Evolutionary conservation across 2,329 filamentous ascomycete genomes (phyloP).

Genomic region (Colletotrichum neosansevieriae): DNA sequence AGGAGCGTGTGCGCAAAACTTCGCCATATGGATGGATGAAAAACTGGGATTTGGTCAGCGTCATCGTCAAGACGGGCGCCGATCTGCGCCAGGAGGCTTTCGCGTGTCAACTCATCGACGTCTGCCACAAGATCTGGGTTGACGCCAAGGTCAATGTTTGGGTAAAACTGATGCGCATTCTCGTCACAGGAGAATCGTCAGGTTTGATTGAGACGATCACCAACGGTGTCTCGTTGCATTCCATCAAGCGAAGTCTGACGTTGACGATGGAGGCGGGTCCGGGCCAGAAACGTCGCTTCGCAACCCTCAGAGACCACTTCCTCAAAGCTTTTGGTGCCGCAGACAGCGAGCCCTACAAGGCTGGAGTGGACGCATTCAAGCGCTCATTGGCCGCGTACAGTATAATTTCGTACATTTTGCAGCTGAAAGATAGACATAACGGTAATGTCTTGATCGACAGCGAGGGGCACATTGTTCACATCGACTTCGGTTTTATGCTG

Average conservation of each 20-base stretch:
- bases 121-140: constrained; percentile 85
- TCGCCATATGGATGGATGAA: constrained; percentile 91
- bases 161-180: constrained; percentile 89
- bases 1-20: constrained; percentile 84
- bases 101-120: constrained; percentile 84
- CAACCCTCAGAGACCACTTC: constrained; percentile 85
- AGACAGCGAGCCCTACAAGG: constrained; percentile 76
- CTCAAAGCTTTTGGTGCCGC: constrained; percentile 80
- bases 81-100: constrained; percentile 88
- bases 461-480: constrained; percentile 88
- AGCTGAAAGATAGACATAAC: constrained; percentile 89
- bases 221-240: constrained; percentile 88
- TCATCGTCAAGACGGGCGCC: constrained; percentile 88
- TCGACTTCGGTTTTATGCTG: constrained; percentile 91
- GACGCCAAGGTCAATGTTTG: constrained; percentile 83
- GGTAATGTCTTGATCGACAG: constrained; percentile 89
- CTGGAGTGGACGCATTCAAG: constrained; percentile 83
- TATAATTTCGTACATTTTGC: constrained; percentile 85
- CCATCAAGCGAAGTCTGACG: constrained; percentile 84
- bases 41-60: constrained; percentile 88
- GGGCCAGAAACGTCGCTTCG: constrained; percentile 78
- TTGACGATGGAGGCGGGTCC: constrained; percentile 77
- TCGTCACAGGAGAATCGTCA: constrained; percentile 87
- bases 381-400: constrained; percentile 87
- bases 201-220: constrained; percentile 90